These are phyloP conservation scores for Ceratocystis papillata DNA, from an alignment of 2,329 filamentous ascomycete species.

Conservation along the genomic window DNA sequence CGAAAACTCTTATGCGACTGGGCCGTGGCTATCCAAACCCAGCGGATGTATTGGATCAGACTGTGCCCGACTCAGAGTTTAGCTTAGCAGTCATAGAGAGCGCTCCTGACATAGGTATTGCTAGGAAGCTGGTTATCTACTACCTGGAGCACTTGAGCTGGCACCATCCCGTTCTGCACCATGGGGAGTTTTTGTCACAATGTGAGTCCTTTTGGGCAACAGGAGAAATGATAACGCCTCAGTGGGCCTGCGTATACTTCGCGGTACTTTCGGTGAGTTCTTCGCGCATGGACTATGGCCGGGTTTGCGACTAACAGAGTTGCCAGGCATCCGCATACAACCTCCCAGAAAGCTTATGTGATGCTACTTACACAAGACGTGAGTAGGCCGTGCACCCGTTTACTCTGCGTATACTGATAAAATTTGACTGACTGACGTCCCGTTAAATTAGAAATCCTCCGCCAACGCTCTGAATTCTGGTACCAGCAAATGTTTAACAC, in stretches of 20 bases:
- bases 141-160: constrained; percentile 23
- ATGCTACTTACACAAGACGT: constrained; percentile 6
- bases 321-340: constrained; percentile 22
- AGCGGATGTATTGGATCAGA: neutral
- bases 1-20: constrained; percentile 19
- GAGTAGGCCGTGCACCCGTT: neutral
- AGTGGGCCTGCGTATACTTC: constrained; percentile 18
- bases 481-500: constrained; percentile 18
- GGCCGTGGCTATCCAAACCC: constrained; percentile 22
- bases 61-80: constrained; percentile 2
- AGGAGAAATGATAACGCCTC: constrained; percentile 1
- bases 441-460: neutral
- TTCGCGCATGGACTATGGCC: neutral
- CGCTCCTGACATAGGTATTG: constrained; percentile 1
- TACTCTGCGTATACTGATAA: neutral
- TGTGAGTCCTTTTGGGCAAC: constrained; percentile 16
- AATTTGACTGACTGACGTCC: neutral
- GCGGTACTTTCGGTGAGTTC: constrained; percentile 18
- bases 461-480: constrained; percentile 8
- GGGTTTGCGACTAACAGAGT: neutral
- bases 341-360: constrained; percentile 15
- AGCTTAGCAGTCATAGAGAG: neutral
- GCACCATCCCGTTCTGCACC: constrained; percentile 23
- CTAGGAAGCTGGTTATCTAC: constrained; percentile 19
- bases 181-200: constrained; percentile 16